Evolutionary conservation across 495 filamentous ascomycete species (phyloP), one percentile per base, ranked within the genome.

Genomic region (Aspergillus carlsbadensis): DNA sequence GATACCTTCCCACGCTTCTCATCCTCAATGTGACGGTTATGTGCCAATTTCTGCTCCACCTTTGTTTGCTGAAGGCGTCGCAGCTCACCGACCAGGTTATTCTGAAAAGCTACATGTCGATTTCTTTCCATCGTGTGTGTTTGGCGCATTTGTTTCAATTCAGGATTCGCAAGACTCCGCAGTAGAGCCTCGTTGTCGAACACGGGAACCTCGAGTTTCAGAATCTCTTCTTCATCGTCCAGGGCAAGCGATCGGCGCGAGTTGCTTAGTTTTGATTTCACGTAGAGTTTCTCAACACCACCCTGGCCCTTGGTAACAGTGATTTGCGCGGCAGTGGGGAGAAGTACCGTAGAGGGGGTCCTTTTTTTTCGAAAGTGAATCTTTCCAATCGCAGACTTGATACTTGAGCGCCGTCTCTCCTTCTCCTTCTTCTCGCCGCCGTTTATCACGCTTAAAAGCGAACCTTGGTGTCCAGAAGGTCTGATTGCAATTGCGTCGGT

Each of bases 81-180:
- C 7, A 76, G 59, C 26, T 63, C 57, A 40, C 60, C 56, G 10
- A 77, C 59, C 5, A 67, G 63, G 8, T 63, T 65, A 29, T 71
- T 69, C 48, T 74, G 74, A 52, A 85, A 89, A 0, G 64, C 60
- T 7, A 76, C 39, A 56, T 90, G 87, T n/a, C 85, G 75, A 29
- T 78, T 72, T 61, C 78, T 78, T 62, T 89, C 82, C 33, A 76
- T 70, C 29, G 72, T 73, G 45, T 89, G 87, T 21, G 72, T 59
- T n/a, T 72, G 70, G 39, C 71, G 71, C 52, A 90, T 67, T 34
- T 68, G 67, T 52, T 69, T 71, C 54, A 88, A 73, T 43, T 84
- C 78, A 1, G 58, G 58, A 57, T 75, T 77, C 21, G 74, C 71
- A 17, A 67, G 46, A 10, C 78, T 83, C 52, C 82, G 72, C 40